Base-by-base conservation (phyloP, 192 early-diverging fungal species). In the Backusella westeae region DNA sequence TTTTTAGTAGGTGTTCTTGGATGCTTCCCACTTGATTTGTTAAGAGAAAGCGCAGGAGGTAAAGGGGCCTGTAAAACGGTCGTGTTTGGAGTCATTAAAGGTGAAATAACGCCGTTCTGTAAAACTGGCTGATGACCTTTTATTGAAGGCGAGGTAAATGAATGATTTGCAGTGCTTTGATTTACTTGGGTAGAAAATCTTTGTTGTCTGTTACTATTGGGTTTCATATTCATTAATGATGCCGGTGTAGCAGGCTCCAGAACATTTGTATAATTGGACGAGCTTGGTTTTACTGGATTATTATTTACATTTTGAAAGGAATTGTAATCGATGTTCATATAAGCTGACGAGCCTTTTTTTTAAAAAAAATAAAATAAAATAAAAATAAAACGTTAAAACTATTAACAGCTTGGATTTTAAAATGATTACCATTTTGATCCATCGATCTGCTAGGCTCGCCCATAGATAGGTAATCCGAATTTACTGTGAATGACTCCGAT, bases 151-250 rank as follows among this genome's bases (percentile, higher is more conserved):
- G 56, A 29, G 1, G 21, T 14, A 23, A 63, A 63, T 63, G 56
- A 63, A 12, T 63, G 56, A 63, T 63, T 26, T n/a, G 26, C 4
- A 10, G 23, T 63, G 29, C 14, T 63, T 63, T 63, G 56, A 3
- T 63, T 63, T 29, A 29, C 12, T 63, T 29, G 23, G 12, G 21
- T 26, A 63, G 56, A 63, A 14, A 63, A 63, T 4, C 21, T 63
- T 29, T 63, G 56, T 63, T 29, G 26, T 63, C 12, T 35, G 68
- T 38, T 38, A 14, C 8, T 44, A 19, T 17, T 46, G 2, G 32
- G 34, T 10, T 73, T 73, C 71, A 79, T 79, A 34, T 79, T 79
- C 78, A 79, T 79, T 35, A 79, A 46, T 41, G 78, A 79, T 6
- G 78, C 72, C 6, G 78, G 78, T 1, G 78, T 79, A 21, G 69